Conservation (phyloP, 2,329 filamentous ascomycete genomes). For the Sporothrix dimorphospora region DNA sequence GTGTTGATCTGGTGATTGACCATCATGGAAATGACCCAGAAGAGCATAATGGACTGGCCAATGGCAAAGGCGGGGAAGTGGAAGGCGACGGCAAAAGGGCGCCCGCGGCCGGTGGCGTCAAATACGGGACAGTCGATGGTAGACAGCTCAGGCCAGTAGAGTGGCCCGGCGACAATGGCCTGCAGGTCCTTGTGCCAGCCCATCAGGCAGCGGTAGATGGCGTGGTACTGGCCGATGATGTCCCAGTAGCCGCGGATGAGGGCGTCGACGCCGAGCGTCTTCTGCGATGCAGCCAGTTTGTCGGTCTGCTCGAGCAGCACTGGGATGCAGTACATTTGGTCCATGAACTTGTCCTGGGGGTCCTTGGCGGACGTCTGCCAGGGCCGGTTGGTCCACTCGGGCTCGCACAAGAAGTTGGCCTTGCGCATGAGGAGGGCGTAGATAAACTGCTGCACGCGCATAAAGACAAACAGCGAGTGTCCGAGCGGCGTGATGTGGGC, state of each 20-base stretch:
- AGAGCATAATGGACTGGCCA: conserved; percentile 33
- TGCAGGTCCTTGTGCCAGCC: conserved; percentile 31
- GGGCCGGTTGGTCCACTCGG: conserved; percentile 32
- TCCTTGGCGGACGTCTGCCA: conserved; percentile 32
- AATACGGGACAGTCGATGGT: conserved; percentile 22
- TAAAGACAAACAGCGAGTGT: conserved; percentile 33
- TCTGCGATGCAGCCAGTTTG: neutral
- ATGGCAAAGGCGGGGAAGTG: conserved; percentile 35
- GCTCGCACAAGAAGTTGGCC: conserved; percentile 31
- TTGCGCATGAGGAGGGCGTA: conserved; percentile 30
- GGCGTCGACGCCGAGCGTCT: neutral
- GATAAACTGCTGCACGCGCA: conserved; percentile 35
- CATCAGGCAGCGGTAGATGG: conserved; percentile 26
- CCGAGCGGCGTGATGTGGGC: conserved; percentile 31
- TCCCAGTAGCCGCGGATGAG: conserved; percentile 12
- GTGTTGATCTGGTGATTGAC: conserved; percentile 30
- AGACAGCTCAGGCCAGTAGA: conserved; percentile 35
- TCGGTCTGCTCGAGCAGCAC: conserved; percentile 30
- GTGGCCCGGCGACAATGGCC: conserved; percentile 30
- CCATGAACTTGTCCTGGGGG: conserved; percentile 35
- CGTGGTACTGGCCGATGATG: conserved; percentile 29
- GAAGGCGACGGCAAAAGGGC: conserved; percentile 35
- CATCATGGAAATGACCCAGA: conserved; percentile 33
- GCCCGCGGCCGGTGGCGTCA: conserved; percentile 1
- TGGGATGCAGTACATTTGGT: conserved; percentile 34